Base-by-base conservation (phyloP, 495 filamentous ascomycete genomes). In the Platismatia glauca region DNA sequence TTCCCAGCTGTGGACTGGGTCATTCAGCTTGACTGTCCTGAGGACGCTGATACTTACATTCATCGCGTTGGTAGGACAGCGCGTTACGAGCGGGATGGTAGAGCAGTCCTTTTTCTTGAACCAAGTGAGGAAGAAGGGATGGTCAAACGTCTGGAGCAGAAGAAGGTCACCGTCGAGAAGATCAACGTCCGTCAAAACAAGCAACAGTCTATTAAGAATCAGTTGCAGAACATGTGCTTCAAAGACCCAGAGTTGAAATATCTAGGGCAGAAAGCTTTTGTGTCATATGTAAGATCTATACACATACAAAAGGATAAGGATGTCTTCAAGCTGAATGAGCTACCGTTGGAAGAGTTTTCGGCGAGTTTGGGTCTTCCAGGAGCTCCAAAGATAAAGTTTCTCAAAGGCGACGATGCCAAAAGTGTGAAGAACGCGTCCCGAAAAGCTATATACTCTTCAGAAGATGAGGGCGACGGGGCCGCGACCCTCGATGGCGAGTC, bases 1-100 rank as follows among this genome's bases (percentile, higher is more conserved):
- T 97, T 98, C 71, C 94, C 94, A 0, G 89, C 91, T 16, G 92
- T 98, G 1, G 94, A 97, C 72, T 98, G 94, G 91, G 94, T 98
- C 13, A 86, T 97, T 53, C 94, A 98, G 70, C 74, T 90, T 34
- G 94, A 98, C 72, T 95, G 90, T 64, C 94, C 94, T 0, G 94
- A 98, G 74, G 94, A 98, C 73, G 88, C 88, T 1, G 94, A 96
- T 65, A 97, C 94, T 0, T 98, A 98, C 65, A 98, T 98, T 65
- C 94, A 98, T 72, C 86, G 94, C 58, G 95, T 97, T 16, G 94
- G 94, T 20, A 85, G 94, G 20, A 99, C 94, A 31, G 94, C 94
- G 3, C 84, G 94, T n/a, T 96, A 91, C 71, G 89, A 97, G 65
- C 87, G 86, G 62, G 81, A 88, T 44, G 94, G 94, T 8, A 83